Base-by-base conservation (phyloP, 495 filamentous ascomycete genomes). In the Penicillium argentinense region DNA sequence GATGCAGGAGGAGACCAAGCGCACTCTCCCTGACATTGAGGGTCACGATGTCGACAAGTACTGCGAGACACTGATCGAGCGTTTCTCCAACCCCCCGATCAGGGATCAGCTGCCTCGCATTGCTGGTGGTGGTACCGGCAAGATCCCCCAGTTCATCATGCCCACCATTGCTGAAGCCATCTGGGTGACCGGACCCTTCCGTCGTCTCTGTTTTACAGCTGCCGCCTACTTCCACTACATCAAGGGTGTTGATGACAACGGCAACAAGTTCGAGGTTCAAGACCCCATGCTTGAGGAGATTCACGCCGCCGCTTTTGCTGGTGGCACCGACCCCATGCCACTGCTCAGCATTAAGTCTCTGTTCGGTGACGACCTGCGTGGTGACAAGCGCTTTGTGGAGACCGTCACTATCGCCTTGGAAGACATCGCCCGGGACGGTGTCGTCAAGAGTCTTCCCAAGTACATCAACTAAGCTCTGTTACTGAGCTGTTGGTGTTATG, bases 61-160 rank as follows among this genome's bases (percentile, higher is more conserved):
- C 56, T 68, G 68, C 59, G 43, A 59, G 17, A 75, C 72, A 1
- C 65, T 75, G 23, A 63, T 75, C 18, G 69, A 69, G 54, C 72
- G 72, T 29, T 75, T 75, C 68, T 67, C 68, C 49, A 75, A 75
- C 65, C 68, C 72, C 1, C 68, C 71, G 3, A 74, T 75, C 45
- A 66, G 57, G 58, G 72, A 75, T 42, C 71, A 74, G 56, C 54
- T 75, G 33, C 69, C 71, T 24, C 71, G 72, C 24, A 62, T 75
- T 53, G 68, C 66, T 24, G 59, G 72, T 39, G 71, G 71, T 40
- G 72, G 60, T 19, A 69, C 72, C 4, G 71, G 72, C 58, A 75
- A 75, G 65, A 69, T 75, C 48, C 72, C 72, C 6, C 72, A 75
- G 56, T 75, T 75, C 54, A 74, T 74, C 54, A 74, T 75, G 71